Conservation (phyloP, 495 filamentous ascomycete species). For the Evansstolkia leycettana region DNA sequence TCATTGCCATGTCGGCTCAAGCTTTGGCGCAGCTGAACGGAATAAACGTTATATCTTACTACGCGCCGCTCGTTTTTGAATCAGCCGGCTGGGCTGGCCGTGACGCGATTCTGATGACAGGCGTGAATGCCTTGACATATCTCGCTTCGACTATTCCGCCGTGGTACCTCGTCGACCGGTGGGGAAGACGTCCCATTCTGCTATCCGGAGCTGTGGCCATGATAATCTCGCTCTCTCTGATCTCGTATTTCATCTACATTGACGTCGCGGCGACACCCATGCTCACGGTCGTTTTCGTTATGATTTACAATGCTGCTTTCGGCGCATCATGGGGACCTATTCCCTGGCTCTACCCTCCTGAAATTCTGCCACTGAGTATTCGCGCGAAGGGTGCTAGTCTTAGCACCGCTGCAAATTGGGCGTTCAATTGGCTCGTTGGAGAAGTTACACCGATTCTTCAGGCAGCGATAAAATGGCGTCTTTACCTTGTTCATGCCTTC, state of each 20-base stretch:
- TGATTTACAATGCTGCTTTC: constrained; percentile 97
- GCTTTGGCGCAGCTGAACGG: constrained; percentile 92
- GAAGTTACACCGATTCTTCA: constrained; percentile 89
- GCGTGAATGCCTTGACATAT: constrained; percentile 90
- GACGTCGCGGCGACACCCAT: constrained; percentile 64
- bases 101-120: constrained; percentile 90
- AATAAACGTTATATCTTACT: constrained; percentile 99
- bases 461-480: constrained; percentile 77
- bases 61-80: constrained; percentile 92
- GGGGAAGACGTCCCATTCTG: constrained; percentile 82
- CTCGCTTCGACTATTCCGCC: constrained; percentile 83
- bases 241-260: constrained; percentile 93
- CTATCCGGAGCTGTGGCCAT: constrained; percentile 86
- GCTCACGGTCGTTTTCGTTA: constrained; percentile 85
- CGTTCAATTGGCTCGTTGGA: constrained; percentile 95
- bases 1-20: constrained; percentile 98
- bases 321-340: constrained; percentile 99
- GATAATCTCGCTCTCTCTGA: constrained; percentile 78
- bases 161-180: constrained; percentile 92
- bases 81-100: constrained; percentile 88
- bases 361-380: constrained; percentile 94
- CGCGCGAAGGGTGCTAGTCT: constrained; percentile 94
- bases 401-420: constrained; percentile 95
- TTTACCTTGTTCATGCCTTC: constrained; percentile 93
- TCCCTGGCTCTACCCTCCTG: constrained; percentile 94